Evolutionary conservation across 2,329 filamentous ascomycete genomes (phyloP).

Genomic region (Penicillium polonicum): DNA sequence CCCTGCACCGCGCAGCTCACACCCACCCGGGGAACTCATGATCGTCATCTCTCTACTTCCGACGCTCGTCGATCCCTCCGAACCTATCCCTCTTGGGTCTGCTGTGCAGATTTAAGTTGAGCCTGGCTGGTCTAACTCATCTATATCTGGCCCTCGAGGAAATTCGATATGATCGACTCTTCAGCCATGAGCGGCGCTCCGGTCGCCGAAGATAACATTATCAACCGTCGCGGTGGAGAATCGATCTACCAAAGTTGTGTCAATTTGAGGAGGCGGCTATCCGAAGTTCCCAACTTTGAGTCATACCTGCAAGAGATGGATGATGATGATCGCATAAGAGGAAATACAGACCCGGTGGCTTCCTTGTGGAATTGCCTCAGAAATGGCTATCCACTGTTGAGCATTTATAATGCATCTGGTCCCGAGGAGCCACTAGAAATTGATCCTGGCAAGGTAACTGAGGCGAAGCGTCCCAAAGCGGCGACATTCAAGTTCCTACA

Average conservation of each 20-base stretch:
- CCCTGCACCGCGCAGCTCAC: slow-evolving; percentile 9
- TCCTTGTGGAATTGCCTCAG: slow-evolving; percentile 86
- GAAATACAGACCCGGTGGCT: slow-evolving; percentile 75
- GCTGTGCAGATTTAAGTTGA: slow-evolving; percentile 36
- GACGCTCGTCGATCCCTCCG: slow-evolving; percentile 27
- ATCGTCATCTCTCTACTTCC: slow-evolving; percentile 26
- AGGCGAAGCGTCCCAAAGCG: slow-evolving; percentile 77
- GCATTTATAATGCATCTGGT: slow-evolving; percentile 82
- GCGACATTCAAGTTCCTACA: slow-evolving; percentile 91
- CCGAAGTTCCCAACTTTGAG: slow-evolving; percentile 80
- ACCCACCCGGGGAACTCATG: slow-evolving; percentile 29
- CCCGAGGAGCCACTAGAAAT: slow-evolving; percentile 68
- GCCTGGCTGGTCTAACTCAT: slow-evolving; percentile 25
- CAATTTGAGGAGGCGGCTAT: slow-evolving; percentile 74
- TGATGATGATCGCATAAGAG: slow-evolving; percentile 62
- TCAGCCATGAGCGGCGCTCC: slow-evolving; percentile 36
- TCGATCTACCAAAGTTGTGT: slow-evolving; percentile 96
- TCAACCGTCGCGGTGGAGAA: slow-evolving; percentile 94
- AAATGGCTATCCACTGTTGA: slow-evolving; percentile 77
- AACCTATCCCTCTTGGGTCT: slow-evolving; percentile 24
- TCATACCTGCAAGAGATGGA: slow-evolving; percentile 70
- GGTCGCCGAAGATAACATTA: slow-evolving; percentile 83
- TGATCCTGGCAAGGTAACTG: slow-evolving; percentile 61
- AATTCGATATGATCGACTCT: slow-evolving; percentile 38
- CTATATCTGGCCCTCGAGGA: slow-evolving; percentile 16